Base-by-base conservation (phyloP, 179 eudicot species). In the Drosera spatulata region DNA sequence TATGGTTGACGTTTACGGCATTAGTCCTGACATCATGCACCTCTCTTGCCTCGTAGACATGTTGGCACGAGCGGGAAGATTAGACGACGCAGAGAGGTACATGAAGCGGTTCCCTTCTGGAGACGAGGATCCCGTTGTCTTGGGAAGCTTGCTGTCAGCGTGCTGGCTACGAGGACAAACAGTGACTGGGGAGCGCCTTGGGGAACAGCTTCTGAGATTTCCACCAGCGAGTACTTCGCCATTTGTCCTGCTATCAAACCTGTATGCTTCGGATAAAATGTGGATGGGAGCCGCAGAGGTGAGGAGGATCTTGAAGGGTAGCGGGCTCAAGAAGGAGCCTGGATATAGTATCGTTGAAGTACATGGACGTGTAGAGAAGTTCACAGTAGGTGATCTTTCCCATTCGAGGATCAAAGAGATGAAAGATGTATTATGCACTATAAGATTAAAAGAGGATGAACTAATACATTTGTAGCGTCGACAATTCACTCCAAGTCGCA, bases 41-140 rank as follows among this genome's bases (percentile, higher is more conserved):
- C 58, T 81, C 45, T 81, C 83, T 66, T 78, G 81, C 77, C 80
- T 84, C 2, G 70, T 81, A 13, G 89, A 84, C 77, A 41, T 81
- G 48, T 61, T 81, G 44, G 89, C 82, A 46, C 72, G 86, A 71
- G 75, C 86, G 40, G 84, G 84, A 50, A 76, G 76, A 56, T 59
- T 79, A 56, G 62, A 56, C 14, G 82, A 76, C 33, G 86, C 83
- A 14, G 74, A 70, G 60, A 66, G 63, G 53, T 81, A 69, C 52
- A 53, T 66, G 46, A 63, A 75, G 14, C 72, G 51, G 39, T 76
- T 61, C 65, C 64, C 73, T 13, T 66, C 70, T 64, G 72, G 69
- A 41, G 60, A 65, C 40, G 33, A 22, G 0, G 77, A 84, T 64
- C 72, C 66, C 38, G 65, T 84, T 55, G 71, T 81, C 60, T 67